Base-by-base conservation (phyloP, 768 basidiomycete genomes). In the Lentinula edodes region DNA sequence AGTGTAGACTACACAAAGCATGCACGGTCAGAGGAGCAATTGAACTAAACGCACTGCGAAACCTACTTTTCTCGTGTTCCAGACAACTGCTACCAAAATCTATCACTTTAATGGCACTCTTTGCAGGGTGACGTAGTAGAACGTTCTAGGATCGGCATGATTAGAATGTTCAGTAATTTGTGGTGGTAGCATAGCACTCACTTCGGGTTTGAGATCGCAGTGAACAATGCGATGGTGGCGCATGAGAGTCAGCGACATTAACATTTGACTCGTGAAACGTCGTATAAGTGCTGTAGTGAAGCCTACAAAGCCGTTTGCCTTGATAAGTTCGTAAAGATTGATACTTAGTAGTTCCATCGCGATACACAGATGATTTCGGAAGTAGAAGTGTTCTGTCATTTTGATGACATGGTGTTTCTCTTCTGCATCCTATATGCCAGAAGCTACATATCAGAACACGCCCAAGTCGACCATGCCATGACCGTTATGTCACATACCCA, bases 81-180 rank as follows among this genome's bases (percentile, higher is more conserved):
- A 98, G 89, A 73, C 97, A 99, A 69, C 95, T 97, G 67, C 94
- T 96, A 51, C 97, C 97, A 71, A 99, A 99, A 73, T 99, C 97
- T 66, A 99, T 98, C 61, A 98, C 95, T 72, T 98, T 98, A 74
- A 99, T 91, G 2, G 88, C 94, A 68, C 94, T 96, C 79, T 95
- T 97, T 2, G 91, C 88, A 20, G 97, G 97, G 72, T 98, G 97
- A 53, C 90, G 88, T 60, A 99, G 78, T 0, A 98, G 78, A 45
- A 99, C 92, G 66, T 99, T 99, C 95, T 98, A 68, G 10, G 58
- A 57, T 15, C 16, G 28, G 36, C 43, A 6, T 32, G 18, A 53
- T 65, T 42, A 67, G 57, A 51, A 42, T 20, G 38, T 48, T 16
- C 5, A 32, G 34, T n/a, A 7, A 20, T 32, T 18, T 20, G 28